A percentile compares a stretch with the other conserved stretches of the same genome.
Conservation (phyloP, 2,329 filamentous ascomycete species). For the Chrysoporthe cubensis region DNA sequence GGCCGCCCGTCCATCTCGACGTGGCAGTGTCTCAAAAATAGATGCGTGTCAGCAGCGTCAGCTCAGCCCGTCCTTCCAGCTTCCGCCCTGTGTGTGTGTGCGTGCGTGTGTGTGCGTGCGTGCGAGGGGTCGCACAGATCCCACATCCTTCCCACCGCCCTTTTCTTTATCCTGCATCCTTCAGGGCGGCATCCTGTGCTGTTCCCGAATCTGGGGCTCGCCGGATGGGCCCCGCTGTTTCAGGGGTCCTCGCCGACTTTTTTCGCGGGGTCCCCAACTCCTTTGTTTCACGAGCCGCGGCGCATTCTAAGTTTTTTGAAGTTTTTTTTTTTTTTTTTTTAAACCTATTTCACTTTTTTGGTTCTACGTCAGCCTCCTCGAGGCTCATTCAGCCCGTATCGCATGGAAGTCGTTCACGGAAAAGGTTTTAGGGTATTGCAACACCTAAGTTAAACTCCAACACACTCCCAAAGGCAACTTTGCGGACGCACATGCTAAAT, state of each 20-base stretch:
- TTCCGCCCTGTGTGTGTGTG: neutral
- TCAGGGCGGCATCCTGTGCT: neutral
- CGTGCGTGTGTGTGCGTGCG: neutral
- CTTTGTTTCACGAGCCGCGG: neutral
- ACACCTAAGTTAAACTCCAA: too few relatives aligned
- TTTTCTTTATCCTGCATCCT: slow-evolving; percentile 6
- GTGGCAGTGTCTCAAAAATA: slow-evolving; percentile 10
- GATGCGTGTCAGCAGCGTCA: slow-evolving; percentile 18
- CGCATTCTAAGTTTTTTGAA: neutral
- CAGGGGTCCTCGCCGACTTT: neutral
- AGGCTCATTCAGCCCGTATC: neutral
- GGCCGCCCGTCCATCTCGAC: neutral
- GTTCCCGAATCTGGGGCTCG: neutral
- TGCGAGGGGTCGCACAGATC: neutral
- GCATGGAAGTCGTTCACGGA: neutral
- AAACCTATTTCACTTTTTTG: neutral
- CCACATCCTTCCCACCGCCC: slow-evolving; percentile 14
- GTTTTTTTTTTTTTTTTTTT: neutral
- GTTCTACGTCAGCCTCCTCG: neutral
- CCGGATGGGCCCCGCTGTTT: neutral
- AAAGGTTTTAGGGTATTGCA: neutral
- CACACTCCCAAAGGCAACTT: too few relatives aligned
- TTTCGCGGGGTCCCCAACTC: slow-evolving; percentile 16
- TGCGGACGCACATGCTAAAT: neutral
- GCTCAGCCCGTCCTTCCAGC: slow-evolving; percentile 2